These are phyloP conservation scores for Stygiomarasmius scandens DNA, from an alignment of 1,284 basidiomycete species.

Conservation along the genomic window DNA sequence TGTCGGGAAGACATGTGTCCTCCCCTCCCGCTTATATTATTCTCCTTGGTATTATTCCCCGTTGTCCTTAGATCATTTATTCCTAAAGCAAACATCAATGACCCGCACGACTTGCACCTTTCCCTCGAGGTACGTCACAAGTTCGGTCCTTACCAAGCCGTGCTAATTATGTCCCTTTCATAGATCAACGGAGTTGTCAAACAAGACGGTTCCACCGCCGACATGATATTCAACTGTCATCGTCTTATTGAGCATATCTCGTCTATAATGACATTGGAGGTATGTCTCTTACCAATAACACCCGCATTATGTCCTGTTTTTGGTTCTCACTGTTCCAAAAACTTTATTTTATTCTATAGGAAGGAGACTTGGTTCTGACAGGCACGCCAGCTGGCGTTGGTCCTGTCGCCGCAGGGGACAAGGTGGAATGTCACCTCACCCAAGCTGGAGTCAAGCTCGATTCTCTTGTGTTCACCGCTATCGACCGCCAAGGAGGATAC, in stretches of 20 bases:
- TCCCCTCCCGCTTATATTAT: no score
- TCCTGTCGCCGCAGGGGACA: slow-evolving; percentile 76
- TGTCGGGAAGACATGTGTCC: no score
- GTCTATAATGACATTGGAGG: slow-evolving; percentile 95
- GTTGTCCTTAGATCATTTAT: slow-evolving; percentile 57
- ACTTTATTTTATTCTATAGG: slow-evolving; percentile 42
- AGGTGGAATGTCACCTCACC: slow-evolving; percentile 75
- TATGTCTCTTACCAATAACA: slow-evolving; percentile 33
- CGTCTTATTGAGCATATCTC: slow-evolving; percentile 91
- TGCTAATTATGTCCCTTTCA: no score
- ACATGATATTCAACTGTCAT: slow-evolving; percentile 95
- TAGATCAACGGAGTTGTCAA: slow-evolving; percentile 83
- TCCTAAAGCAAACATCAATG: slow-evolving; percentile 68
- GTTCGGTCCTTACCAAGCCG: no score
- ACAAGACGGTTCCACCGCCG: slow-evolving; percentile 83
- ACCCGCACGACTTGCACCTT: slow-evolving; percentile 78
- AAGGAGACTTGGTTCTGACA: slow-evolving; percentile 87
- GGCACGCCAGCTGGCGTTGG: slow-evolving; percentile 94
- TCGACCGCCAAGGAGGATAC: slow-evolving; percentile 70
- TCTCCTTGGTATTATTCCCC: no score
- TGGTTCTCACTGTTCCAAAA: no score
- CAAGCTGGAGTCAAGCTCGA: slow-evolving; percentile 61
- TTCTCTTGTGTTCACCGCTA: slow-evolving; percentile 66
- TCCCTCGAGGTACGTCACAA: slow-evolving; percentile 65
- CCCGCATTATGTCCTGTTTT: no score